Percentiles rank a stretch among this genome's conserved stretches.
These are phyloP conservation scores for Pontederia paniculata DNA, from an alignment of 176 grass and related monocot genomes.

Conservation along the genomic window DNA sequence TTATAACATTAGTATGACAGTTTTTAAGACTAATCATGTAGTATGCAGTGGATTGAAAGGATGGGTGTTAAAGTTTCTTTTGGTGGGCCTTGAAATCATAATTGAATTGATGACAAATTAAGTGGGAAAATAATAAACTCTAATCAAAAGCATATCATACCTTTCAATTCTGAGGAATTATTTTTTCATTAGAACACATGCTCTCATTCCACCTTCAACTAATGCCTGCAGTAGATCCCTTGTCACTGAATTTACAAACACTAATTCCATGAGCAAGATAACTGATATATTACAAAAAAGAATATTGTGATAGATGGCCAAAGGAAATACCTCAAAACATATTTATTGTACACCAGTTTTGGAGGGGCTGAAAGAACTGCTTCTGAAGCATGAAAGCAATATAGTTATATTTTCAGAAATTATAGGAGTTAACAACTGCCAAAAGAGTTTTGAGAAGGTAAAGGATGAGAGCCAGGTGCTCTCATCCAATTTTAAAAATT, in stretches of 20 bases:
- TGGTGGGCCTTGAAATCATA: neutral
- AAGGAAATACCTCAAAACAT: constrained; percentile 63
- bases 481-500: too few relatives aligned
- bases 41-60: too few relatives aligned
- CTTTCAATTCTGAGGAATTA: constrained; percentile 93
- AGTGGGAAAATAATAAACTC: constrained; percentile 8
- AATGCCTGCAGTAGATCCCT: constrained; percentile 70
- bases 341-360: constrained; percentile 88
- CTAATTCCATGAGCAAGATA: neutral
- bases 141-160: constrained; percentile 24
- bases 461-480: too few relatives aligned
- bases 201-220: constrained; percentile 65
- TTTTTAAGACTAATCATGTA: too few relatives aligned
- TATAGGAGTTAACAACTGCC: too few relatives aligned
- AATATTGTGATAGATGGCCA: neutral
- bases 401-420: too few relatives aligned
- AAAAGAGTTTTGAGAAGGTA: too few relatives aligned
- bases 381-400: constrained; percentile 30
- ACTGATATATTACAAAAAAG: neutral
- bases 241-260: constrained; percentile 4
- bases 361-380: constrained; percentile 90
- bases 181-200: constrained; percentile 64
- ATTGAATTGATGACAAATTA: neutral
- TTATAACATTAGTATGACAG: too few relatives aligned
- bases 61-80: neutral